Conservation (phyloP, 2,329 filamentous ascomycete genomes). For the Fusarium dimerum region DNA sequence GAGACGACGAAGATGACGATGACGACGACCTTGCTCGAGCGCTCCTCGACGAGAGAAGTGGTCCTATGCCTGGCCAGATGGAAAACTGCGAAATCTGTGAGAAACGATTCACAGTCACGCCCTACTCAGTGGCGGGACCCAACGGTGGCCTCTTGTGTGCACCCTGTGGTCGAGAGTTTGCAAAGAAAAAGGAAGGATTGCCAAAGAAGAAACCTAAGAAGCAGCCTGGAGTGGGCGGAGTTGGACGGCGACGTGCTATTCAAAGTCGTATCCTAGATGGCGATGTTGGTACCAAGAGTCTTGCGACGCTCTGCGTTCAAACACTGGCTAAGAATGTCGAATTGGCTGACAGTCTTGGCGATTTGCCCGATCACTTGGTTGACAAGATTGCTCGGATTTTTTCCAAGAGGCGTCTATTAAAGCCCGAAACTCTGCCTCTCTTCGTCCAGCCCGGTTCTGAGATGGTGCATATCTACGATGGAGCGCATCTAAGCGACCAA, state of each 20-base stretch:
- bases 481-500: constrained; percentile 65
- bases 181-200: constrained; percentile 56
- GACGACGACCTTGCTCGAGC: constrained; percentile 53
- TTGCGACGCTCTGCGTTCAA: constrained; percentile 66
- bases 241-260: constrained; percentile 68
- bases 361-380: constrained; percentile 55
- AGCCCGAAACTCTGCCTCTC: constrained; percentile 54
- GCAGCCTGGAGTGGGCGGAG: constrained; percentile 50
- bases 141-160: constrained; percentile 84
- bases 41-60: constrained; percentile 48
- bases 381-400: constrained; percentile 62
- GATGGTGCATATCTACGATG: constrained; percentile 58
- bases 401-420: constrained; percentile 60
- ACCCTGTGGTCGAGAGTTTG: constrained; percentile 75
- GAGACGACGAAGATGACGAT: constrained; percentile 44
- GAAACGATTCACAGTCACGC: constrained; percentile 90
- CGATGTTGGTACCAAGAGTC: constrained; percentile 65
- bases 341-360: constrained; percentile 62
- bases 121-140: constrained; percentile 80
- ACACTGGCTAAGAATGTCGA: constrained; percentile 64
- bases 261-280: constrained; percentile 88
- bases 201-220: constrained; percentile 49
- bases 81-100: constrained; percentile 84
- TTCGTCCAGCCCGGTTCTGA: constrained; percentile 57
- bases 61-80: constrained; percentile 77